Evolutionary conservation across 805 yeast species (phyloP).

Genomic region (Saccharomycopsis fibuligera): DNA sequence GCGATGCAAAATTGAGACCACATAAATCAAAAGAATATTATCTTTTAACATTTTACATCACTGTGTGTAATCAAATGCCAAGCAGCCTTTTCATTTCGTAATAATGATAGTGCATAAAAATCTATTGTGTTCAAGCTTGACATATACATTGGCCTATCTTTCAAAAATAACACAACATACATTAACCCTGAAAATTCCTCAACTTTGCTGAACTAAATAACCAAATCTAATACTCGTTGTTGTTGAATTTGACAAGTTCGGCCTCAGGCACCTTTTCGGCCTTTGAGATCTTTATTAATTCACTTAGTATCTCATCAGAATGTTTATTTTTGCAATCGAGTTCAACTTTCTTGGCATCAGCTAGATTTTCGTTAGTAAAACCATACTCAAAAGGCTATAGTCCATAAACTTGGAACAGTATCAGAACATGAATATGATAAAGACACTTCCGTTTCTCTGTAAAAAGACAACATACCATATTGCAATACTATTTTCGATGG

Average conservation of each 20-base stretch:
- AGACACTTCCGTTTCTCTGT: too few species aligned
- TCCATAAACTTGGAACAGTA: neutral
- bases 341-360: slow-evolving; percentile 26
- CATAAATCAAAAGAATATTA: too few species aligned
- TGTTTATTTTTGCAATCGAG: slow-evolving; percentile 39
- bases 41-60: too few species aligned
- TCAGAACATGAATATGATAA: neutral
- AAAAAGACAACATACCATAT: neutral
- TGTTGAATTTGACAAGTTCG: slow-evolving; percentile 24
- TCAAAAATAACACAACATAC: too few species aligned
- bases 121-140: too few species aligned
- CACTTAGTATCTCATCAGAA: slow-evolving; percentile 35
- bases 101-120: too few species aligned
- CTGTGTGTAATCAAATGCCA: too few species aligned
- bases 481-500: slow-evolving; percentile 37
- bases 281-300: slow-evolving; percentile 33
- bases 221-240: neutral
- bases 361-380: neutral
- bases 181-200: too few species aligned
- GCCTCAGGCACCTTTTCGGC: slow-evolving; percentile 34
- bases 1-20: too few species aligned
- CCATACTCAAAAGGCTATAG: neutral
- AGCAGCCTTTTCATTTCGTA: too few species aligned
- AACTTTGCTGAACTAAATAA: too few species aligned
- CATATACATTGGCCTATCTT: too few species aligned